A percentile compares a stretch with the other conserved stretches of the same genome.
Conservation (phyloP, 768 basidiomycete species). For the Tylopilus vinaceipallidus region DNA sequence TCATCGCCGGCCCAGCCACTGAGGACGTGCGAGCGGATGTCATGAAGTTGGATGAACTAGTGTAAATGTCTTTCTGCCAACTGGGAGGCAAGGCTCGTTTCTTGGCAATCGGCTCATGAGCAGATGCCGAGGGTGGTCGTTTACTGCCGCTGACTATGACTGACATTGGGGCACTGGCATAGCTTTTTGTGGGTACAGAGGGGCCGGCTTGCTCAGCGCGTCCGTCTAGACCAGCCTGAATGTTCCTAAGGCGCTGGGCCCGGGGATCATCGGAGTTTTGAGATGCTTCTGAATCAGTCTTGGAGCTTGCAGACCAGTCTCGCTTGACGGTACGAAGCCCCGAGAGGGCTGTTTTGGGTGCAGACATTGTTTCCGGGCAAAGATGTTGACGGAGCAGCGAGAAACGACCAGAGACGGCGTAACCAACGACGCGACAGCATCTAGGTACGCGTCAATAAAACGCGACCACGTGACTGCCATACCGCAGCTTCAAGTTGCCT, state of each 20-base stretch:
- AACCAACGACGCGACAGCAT: neutral
- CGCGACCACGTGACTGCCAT: slow-evolving; percentile 29
- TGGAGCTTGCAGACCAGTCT: slow-evolving; percentile 57
- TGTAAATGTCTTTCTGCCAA: slow-evolving; percentile 41
- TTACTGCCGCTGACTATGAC: slow-evolving; percentile 32
- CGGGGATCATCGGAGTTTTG: slow-evolving; percentile 24
- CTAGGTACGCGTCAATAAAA: neutral
- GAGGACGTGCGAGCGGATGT: slow-evolving; percentile 13
- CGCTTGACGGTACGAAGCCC: slow-evolving; percentile 61
- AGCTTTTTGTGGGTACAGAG: slow-evolving; percentile 13
- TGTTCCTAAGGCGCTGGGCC: slow-evolving; percentile 50
- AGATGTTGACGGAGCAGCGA: neutral
- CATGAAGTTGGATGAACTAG: slow-evolving; percentile 36
- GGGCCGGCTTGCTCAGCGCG: slow-evolving; percentile 38
- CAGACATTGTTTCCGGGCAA: slow-evolving; percentile 24
- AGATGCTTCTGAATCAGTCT: slow-evolving; percentile 20
- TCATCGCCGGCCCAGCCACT: slow-evolving; percentile 5
- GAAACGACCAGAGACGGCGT: too few species aligned
- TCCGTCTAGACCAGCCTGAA: slow-evolving; percentile 54
- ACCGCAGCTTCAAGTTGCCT: too few species aligned
- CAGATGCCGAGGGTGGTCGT: slow-evolving; percentile 26
- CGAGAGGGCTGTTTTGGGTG: slow-evolving; percentile 43
- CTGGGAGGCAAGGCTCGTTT: slow-evolving; percentile 55
- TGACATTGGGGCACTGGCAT: slow-evolving; percentile 11
- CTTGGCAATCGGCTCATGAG: slow-evolving; percentile 37